A percentile compares a stretch with the other conserved stretches of the same genome.
Evolutionary conservation across 352 stramenopile species (phyloP).

Genomic region (Phytopythium litorale): DNA sequence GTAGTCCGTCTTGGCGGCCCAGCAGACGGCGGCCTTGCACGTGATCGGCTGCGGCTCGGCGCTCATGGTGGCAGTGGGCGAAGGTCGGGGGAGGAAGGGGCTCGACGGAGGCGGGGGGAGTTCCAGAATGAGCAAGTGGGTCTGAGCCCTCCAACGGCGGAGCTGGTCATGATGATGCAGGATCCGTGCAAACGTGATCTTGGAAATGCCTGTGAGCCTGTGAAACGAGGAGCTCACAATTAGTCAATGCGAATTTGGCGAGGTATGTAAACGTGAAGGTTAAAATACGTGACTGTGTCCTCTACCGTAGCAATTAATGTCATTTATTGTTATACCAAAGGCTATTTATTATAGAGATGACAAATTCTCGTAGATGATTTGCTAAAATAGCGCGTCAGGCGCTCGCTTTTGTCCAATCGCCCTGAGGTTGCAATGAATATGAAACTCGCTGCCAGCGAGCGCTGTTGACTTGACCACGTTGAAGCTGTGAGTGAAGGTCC

Average conservation of each 20-base stretch:
- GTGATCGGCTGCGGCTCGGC: constrained; percentile 62
- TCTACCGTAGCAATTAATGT: too few species aligned
- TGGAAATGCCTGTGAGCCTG: too few species aligned
- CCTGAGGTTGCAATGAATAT: not conserved
- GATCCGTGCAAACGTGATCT: not conserved
- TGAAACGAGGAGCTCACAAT: too few species aligned
- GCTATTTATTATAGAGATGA: too few species aligned
- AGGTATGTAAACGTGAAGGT: too few species aligned
- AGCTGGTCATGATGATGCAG: not conserved
- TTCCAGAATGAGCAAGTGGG: constrained; percentile 1
- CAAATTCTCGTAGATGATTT: too few species aligned
- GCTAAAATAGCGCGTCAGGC: not conserved
- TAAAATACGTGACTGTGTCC: too few species aligned
- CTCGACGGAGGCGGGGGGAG: not conserved
- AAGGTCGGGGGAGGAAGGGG: not conserved
- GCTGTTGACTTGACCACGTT: not conserved
- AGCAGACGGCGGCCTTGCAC: constrained; percentile 89
- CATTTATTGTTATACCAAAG: too few species aligned
- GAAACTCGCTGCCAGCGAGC: too few species aligned
- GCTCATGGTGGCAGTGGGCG: constrained; percentile 32
- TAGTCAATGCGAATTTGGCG: too few species aligned
- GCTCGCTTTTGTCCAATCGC: not conserved
- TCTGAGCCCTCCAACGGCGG: not conserved
- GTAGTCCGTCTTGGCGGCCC: constrained; percentile 80
- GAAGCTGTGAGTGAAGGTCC: not conserved